These are phyloP conservation scores for Caloboletus firmus DNA, from an alignment of 1,284 basidiomycete species.

Conservation along the genomic window DNA sequence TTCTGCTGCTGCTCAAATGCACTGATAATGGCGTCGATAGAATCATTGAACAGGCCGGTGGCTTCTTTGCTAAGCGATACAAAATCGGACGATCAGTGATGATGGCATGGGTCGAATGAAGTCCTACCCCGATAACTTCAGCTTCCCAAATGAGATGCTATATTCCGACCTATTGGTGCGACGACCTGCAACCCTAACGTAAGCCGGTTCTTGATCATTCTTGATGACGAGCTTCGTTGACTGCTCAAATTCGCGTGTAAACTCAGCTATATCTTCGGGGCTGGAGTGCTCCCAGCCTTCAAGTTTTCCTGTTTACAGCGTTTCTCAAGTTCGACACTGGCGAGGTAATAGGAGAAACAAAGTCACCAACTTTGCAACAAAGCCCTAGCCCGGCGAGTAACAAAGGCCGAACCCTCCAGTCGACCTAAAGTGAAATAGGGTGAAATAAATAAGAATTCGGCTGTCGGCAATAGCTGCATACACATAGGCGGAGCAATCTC, in stretches of 20 bases:
- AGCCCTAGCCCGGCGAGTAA: constrained; percentile 38
- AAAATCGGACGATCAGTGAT: constrained; percentile 17
- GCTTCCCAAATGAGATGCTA: constrained; percentile 3
- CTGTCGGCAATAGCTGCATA: constrained; percentile 17
- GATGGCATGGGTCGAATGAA: neutral
- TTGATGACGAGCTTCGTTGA: constrained; percentile 6
- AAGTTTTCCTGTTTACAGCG: constrained; percentile 26
- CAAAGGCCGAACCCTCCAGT: constrained; percentile 34
- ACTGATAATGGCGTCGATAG: constrained; percentile 16
- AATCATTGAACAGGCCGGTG: constrained; percentile 45
- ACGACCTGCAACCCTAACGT: constrained; percentile 7
- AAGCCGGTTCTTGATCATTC: constrained; percentile 10
- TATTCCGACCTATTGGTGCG: neutral
- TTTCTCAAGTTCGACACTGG: constrained; percentile 16
- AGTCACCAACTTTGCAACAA: constrained; percentile 36
- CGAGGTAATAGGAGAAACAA: neutral
- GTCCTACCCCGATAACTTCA: constrained; percentile 16
- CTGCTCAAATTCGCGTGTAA: constrained; percentile 12
- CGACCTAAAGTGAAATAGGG: neutral
- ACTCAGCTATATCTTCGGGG: constrained; percentile 16
- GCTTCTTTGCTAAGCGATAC: constrained; percentile 42
- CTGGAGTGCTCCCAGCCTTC: constrained; percentile 22
- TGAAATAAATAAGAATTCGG: neutral
- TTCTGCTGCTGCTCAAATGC: constrained; percentile 36
- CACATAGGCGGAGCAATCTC: constrained; percentile 39